Evolutionary conservation across 2,329 filamentous ascomycete species (phyloP).

Genomic region (Sporothrix brunneoviolacea): DNA sequence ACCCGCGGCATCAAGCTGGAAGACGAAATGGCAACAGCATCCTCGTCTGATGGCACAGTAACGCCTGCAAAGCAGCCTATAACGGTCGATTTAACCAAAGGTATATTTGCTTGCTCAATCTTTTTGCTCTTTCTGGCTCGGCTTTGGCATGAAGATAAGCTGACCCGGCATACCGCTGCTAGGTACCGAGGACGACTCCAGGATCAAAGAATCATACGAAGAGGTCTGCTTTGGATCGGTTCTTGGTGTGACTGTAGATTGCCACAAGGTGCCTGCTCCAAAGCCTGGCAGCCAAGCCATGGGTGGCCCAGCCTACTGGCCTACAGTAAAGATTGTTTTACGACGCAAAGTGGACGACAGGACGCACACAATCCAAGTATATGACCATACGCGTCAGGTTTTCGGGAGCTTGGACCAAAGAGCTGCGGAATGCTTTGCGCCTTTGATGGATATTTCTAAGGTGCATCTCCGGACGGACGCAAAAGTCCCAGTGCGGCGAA

Average conservation of each 20-base stretch:
- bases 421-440: constrained; percentile 61
- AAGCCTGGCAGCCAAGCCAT: constrained; percentile 57
- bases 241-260: constrained; percentile 59
- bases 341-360: constrained; percentile 50
- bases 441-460: constrained; percentile 61
- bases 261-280: constrained; percentile 60
- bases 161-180: constrained; percentile 14
- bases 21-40: constrained; percentile 28
- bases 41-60: no score
- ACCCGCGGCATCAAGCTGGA: constrained; percentile 28
- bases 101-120: constrained; percentile 23
- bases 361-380: constrained; percentile 59
- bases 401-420: constrained; percentile 71
- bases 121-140: neutral
- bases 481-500: constrained; percentile 61
- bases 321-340: constrained; percentile 66
- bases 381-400: constrained; percentile 62
- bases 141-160: neutral
- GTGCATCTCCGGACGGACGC: constrained; percentile 64
- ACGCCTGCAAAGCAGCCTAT: constrained; percentile 23
- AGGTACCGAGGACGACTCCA: constrained; percentile 45
- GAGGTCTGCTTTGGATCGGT: constrained; percentile 79
- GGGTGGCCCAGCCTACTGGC: constrained; percentile 57
- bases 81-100: constrained; percentile 54
- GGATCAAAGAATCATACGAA: constrained; percentile 53